Base-by-base conservation (phyloP, 106 monocot species). In the Allium fistulosum region DNA sequence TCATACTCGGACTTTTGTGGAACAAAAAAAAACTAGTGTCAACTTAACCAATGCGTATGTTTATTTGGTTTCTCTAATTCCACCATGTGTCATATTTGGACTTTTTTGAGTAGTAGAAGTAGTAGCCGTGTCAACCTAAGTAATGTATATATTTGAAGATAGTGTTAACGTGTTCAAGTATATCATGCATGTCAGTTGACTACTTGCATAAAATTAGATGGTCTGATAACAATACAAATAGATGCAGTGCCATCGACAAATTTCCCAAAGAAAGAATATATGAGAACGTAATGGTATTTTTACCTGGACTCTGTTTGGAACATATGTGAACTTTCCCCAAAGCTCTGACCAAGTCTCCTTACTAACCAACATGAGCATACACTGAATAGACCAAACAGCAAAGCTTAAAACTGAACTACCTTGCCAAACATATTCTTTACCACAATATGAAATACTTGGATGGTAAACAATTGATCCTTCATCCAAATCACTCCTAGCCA, bases 241-340 rank as follows among this genome's bases (percentile, higher is more conserved):
- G 9, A 16, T 28, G 28, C 28, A 28, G 2, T 28, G 1, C 28
- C 28, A 28, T 28, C 3, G 28, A 3, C 28, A 28, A 28, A 28
- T 2, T 28, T 28, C 61, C 10, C 26, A 16, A 22, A 61, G 27
- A 61, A 2, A 66, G 3, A 37, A 22, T 49, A 18, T 13, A 17
- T 10, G 17, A 50, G 18, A 10, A 26, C 14, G 5, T 3, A 26
- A 7, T 55, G 13, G 15, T 17, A 53, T 15, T 15, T 68, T 68
- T 81, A 95, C 95, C 95, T 95, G 95, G 71, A 95, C 83, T 11
- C 95, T 88, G 71, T 95, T 95, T 28, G 91, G 87, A 63, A 95
- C 95, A 68, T 86, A 95, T 18, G 95, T 95, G 55, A 88, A 91
- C 71, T 88, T 95, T 53, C 95, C 95, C 95, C 95, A 95, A 9